Evolutionary conservation across 352 stramenopile genomes (phyloP), one percentile per base, ranked within the genome.

Genomic region (Globisporangium parvum): DNA sequence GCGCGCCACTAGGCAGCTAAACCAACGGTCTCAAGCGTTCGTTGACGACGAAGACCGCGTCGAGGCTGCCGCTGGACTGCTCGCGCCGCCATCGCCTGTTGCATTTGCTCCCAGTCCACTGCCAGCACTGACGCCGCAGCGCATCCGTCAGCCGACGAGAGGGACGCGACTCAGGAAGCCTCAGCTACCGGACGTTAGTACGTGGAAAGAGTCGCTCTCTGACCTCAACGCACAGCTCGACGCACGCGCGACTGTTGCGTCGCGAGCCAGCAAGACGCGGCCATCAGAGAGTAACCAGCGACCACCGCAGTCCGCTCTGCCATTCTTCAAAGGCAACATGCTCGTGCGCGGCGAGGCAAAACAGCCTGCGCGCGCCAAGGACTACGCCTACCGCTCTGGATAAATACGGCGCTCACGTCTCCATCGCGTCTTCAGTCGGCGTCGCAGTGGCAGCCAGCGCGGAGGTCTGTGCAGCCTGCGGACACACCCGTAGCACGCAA

Each of bases 251-350:
- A 31, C 26, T 31, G 26, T 3, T 44, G 14, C 18, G 14, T 20
- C 39, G 5, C 39, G 39, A 20, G 20, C 41, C 2, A 47, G 11
- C 20, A 47, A 47, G 41, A 26, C 41, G 5, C 41, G 20, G 4
- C n/a, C n/a, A 12, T 8, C 23, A 0, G 39, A 55, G 23, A 70
- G 23, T 60, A 70, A 66, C 62, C 47, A 57, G 63, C 47, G 70
- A 65, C 2, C 17, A 24, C 37, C 39, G 33, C 26, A 70, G 55
- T 39, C 26, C 21, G 65, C 61, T 14, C 53, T 88, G 44, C 80
- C 80, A 55, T 91, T 91, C 51, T 91, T 88, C 65, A 67, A 73
- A 2, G 78, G 78, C 21, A 87, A 85, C 54, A 77, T 91, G 66
- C 55, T 81, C 35, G 75, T 88, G 37, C 57, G 70, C 63, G 77